phyloP scores from a whole-genome alignment of 169 alveolate genomes.

The Cryptosporidium sp. region DNA sequence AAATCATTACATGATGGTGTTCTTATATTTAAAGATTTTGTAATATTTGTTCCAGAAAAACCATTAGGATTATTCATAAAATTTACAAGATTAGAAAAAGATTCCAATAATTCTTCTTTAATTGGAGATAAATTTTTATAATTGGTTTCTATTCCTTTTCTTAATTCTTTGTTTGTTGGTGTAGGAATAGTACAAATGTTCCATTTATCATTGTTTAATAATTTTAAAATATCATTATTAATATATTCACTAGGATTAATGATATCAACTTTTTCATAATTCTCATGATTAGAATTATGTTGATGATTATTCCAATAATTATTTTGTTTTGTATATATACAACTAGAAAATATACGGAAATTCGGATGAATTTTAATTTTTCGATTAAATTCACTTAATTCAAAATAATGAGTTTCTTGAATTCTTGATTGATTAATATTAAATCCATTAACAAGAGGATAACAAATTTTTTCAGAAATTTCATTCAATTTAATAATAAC shows the following conservation, averaged over 20 bases:
- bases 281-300: slow-evolving; percentile 17
- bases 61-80: neutral
- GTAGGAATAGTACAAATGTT: slow-evolving; percentile 13
- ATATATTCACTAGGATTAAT: slow-evolving; percentile 2
- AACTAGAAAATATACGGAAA: slow-evolving; percentile 37
- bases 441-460: slow-evolving; percentile 80
- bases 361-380: slow-evolving; percentile 39
- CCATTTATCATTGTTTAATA: slow-evolving; percentile 31
- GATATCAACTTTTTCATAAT: slow-evolving; percentile 10
- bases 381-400: slow-evolving; percentile 28
- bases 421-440: slow-evolving; percentile 77
- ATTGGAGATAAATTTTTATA: slow-evolving; percentile 1
- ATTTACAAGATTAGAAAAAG: slow-evolving; percentile 4
- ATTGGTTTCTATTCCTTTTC: slow-evolving; percentile 8
- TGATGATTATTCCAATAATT: slow-evolving; percentile 28
- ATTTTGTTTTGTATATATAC: neutral
- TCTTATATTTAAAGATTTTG: slow-evolving; percentile 11
- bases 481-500: slow-evolving; percentile 80
- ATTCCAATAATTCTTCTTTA: slow-evolving; percentile 2
- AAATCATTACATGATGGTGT: slow-evolving; percentile 45
- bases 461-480: slow-evolving; percentile 81
- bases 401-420: slow-evolving; percentile 21
- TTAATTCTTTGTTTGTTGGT: slow-evolving; percentile 26
- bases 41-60: neutral
- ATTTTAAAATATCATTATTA: neutral